Evolutionary conservation across 495 filamentous ascomycete genomes (phyloP).

Genomic region (Massariosphaeria phaeospora): DNA sequence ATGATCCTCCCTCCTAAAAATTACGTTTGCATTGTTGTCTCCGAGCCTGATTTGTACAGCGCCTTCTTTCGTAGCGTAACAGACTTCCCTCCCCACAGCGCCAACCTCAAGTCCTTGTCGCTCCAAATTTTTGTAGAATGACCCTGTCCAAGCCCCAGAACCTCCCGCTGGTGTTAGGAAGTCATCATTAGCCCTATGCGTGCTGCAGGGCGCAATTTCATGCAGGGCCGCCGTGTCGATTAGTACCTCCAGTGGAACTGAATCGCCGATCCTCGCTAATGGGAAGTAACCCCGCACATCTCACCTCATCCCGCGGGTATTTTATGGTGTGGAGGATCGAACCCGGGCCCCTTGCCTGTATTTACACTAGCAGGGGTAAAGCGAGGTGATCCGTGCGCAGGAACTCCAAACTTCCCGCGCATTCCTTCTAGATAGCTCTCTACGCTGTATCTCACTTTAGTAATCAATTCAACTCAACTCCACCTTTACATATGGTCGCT

Average conservation of each 20-base stretch:
- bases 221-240: conserved; percentile 12
- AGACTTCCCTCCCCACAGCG: conserved; percentile 25
- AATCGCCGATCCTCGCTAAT: conserved; percentile 19
- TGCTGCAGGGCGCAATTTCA: conserved; percentile 5
- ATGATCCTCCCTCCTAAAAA: too few species aligned
- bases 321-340: conserved; percentile 12
- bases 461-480: too few species aligned
- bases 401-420: conserved; percentile 14
- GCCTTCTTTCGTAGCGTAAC: too few species aligned
- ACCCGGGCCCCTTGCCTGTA: too few species aligned
- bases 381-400: conserved; percentile 20
- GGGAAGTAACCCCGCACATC: conserved; percentile 8
- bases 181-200: conserved; percentile 16
- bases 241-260: conserved; percentile 12
- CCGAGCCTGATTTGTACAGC: too few species aligned
- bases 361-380: too few species aligned
- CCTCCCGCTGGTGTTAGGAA: conserved; percentile 3
- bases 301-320: conserved; percentile 14
- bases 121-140: conserved; percentile 26
- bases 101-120: conserved; percentile 36
- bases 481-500: conserved; percentile 11
- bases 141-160: conserved; percentile 4
- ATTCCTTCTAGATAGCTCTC: too few species aligned
- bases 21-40: too few species aligned
- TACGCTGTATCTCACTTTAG: too few species aligned